Evolutionary conservation across 805 yeast species (phyloP).

Genomic region (Starmerella vaccinii): DNA sequence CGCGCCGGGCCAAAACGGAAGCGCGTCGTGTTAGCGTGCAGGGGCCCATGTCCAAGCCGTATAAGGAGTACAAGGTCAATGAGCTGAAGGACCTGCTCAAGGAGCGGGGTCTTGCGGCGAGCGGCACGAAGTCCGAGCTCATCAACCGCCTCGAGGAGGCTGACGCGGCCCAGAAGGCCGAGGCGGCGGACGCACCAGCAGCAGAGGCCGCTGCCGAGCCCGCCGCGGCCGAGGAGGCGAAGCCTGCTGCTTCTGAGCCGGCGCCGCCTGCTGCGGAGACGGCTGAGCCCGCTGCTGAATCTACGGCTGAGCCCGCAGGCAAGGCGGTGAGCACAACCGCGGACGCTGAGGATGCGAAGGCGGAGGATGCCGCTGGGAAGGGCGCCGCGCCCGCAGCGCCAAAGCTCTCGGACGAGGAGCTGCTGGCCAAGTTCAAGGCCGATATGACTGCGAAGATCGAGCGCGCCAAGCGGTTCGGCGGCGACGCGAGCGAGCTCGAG

Average conservation of each 20-base stretch:
- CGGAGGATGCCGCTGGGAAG: constrained; percentile 20
- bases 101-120: constrained; percentile 51
- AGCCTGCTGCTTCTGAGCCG: constrained; percentile 13
- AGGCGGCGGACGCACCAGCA: too few species aligned
- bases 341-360: constrained; percentile 16
- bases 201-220: constrained; percentile 12
- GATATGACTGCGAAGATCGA: constrained; percentile 55
- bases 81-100: constrained; percentile 74
- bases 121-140: constrained; percentile 76
- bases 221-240: constrained; percentile 18
- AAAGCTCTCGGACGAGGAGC: constrained; percentile 54
- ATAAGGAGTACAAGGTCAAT: constrained; percentile 41
- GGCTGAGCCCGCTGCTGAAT: constrained; percentile 11
- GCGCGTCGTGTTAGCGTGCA: not conserved
- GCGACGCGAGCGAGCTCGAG: constrained; percentile 41
- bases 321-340: not conserved
- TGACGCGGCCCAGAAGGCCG: constrained; percentile 33
- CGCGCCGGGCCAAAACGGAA: too few species aligned
- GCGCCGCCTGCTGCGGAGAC: constrained; percentile 12
- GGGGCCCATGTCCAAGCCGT: constrained; percentile 13
- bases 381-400: constrained; percentile 5
- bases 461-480: constrained; percentile 70
- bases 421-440: constrained; percentile 57
- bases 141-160: constrained; percentile 52
- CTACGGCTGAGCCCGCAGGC: not conserved